A percentile compares a stretch with the other conserved stretches of the same genome.
These are phyloP conservation scores for Pholiota adiposa DNA, from an alignment of 1,284 basidiomycete species.

Conservation along the genomic window DNA sequence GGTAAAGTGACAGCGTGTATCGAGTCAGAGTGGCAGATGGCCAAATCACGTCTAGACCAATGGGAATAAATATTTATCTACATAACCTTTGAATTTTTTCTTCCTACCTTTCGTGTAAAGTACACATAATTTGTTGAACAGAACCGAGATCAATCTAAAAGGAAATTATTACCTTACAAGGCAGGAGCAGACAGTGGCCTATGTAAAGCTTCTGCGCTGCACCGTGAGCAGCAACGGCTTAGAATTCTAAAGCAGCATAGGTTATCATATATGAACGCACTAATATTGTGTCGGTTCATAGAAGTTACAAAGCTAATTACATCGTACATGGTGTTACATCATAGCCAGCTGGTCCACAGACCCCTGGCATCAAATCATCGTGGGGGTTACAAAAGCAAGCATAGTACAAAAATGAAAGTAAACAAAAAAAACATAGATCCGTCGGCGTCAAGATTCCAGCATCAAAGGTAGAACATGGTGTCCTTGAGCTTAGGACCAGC, in stretches of 20 bases:
- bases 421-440: neutral
- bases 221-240: too few relatives aligned
- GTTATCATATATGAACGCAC: too few relatives aligned
- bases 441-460: neutral
- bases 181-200: neutral
- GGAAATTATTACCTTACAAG: neutral
- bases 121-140: too few relatives aligned
- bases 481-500: slow-evolving; percentile 50
- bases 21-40: slow-evolving; percentile 25
- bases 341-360: neutral
- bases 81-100: too few relatives aligned
- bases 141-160: too few relatives aligned
- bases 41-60: slow-evolving; percentile 16
- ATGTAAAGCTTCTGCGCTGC: too few relatives aligned
- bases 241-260: too few relatives aligned
- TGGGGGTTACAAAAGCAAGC: neutral
- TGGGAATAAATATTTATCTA: slow-evolving; percentile 13
- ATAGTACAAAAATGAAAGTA: neutral
- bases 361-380: neutral
- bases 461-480: slow-evolving; percentile 75
- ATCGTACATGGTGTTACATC: neutral
- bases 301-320: neutral
- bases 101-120: too few relatives aligned
- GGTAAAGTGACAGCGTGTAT: slow-evolving; percentile 28
- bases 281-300: neutral